Evolutionary conservation across 306 rosid species (phyloP).

Genomic region (Abrus pulchellus): DNA sequence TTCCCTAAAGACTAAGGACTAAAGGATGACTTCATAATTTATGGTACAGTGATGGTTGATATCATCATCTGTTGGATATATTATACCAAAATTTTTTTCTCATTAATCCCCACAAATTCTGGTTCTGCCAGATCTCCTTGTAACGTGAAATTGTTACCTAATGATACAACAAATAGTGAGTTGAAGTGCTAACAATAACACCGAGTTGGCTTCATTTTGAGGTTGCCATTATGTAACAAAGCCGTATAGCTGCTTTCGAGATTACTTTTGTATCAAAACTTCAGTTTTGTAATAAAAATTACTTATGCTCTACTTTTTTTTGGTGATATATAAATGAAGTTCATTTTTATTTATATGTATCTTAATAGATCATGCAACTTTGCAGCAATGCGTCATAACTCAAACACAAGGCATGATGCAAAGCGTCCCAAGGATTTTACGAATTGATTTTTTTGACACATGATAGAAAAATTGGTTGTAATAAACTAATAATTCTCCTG

Average conservation of each 20-base stretch:
- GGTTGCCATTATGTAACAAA: constrained; percentile 49
- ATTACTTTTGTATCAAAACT: constrained; percentile 49
- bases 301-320: not conserved
- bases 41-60: constrained; percentile 41
- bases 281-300: constrained; percentile 17
- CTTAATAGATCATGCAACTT: not conserved
- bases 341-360: not conserved
- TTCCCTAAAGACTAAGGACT: not conserved
- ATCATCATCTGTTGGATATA: constrained; percentile 41
- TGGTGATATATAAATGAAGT: not conserved
- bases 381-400: not conserved
- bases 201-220: constrained; percentile 27
- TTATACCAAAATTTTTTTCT: constrained; percentile 37
- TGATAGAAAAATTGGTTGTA: too few species aligned
- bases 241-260: constrained; percentile 47
- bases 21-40: constrained; percentile 40
- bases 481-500: not conserved
- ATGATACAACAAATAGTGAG: constrained; percentile 43
- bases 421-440: not conserved
- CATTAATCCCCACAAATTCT: constrained; percentile 2
- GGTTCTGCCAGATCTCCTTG: constrained; percentile 50
- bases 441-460: too few species aligned
- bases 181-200: constrained; percentile 47
- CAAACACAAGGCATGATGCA: not conserved
- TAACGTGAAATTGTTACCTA: constrained; percentile 53